Evolutionary conservation across 1,139 yeast species (phyloP).

Genomic region (Zygotorulaspora mrakii): DNA sequence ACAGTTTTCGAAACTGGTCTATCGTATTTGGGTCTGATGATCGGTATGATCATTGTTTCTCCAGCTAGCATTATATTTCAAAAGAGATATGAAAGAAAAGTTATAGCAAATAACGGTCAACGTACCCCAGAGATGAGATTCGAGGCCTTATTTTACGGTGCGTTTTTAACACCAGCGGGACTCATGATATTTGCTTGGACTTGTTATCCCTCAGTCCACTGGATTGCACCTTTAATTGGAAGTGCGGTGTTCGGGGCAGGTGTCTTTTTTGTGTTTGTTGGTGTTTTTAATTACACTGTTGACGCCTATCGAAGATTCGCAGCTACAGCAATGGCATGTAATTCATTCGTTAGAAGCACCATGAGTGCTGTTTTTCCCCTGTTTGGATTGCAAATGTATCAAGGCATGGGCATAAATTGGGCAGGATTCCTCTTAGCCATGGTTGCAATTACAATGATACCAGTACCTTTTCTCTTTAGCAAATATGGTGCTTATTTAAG

Average conservation of each 20-base stretch:
- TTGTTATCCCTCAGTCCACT: slow-evolving; percentile 52
- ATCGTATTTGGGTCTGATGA: slow-evolving; percentile 50
- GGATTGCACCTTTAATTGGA: slow-evolving; percentile 72
- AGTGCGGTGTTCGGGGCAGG: slow-evolving; percentile 59
- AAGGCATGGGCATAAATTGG: slow-evolving; percentile 56
- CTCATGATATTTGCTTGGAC: slow-evolving; percentile 81
- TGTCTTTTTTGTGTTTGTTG: slow-evolving; percentile 52
- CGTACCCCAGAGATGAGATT: slow-evolving; percentile 60
- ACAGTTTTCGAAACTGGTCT: slow-evolving; percentile 51
- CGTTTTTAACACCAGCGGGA: slow-evolving; percentile 54
- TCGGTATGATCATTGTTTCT: slow-evolving; percentile 45
- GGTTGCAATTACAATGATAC: slow-evolving; percentile 52
- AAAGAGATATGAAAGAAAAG: slow-evolving; percentile 33
- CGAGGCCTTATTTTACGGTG: slow-evolving; percentile 47
- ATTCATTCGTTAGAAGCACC: slow-evolving; percentile 62
- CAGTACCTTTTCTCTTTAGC: slow-evolving; percentile 73
- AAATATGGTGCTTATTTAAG: slow-evolving; percentile 62
- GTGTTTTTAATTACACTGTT: slow-evolving; percentile 57
- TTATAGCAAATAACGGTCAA: slow-evolving; percentile 38
- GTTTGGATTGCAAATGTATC: slow-evolving; percentile 58
- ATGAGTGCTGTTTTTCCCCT: slow-evolving; percentile 77
- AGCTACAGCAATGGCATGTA: slow-evolving; percentile 81
- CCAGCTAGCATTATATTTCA: slow-evolving; percentile 38
- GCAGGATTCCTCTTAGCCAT: slow-evolving; percentile 58
- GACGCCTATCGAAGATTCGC: slow-evolving; percentile 60